Base-by-base conservation (phyloP, 73 alveolate species). In the Paramecium biaurelia region DNA sequence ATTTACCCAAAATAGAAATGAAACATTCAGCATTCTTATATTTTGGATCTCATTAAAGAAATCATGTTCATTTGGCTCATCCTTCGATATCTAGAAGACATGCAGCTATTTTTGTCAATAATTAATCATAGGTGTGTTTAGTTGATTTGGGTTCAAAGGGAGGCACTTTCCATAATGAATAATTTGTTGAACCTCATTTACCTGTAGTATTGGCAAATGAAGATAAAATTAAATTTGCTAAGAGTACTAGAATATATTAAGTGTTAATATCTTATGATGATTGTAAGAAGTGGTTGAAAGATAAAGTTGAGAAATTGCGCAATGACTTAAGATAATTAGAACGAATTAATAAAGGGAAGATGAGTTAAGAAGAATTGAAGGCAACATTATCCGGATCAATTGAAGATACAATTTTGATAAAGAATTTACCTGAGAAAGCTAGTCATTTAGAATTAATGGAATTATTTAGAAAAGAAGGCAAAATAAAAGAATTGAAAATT, bases 21-120 rank as follows among this genome's bases (percentile, higher is more conserved):
- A 95, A 94, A 49, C 90, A 89, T 35, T 82, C 87, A 68, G 79
- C 96, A 5, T 90, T 70, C 72, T 94, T 53, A 47, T 85, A 93
- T n/a, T 85, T 96, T 74, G 98, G 98, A 34, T 93, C 95, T 11
- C 92, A 92, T 68, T 57, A 96, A 26, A 89, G 90, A 47, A 94
- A 95, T 86, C 94, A 93, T 59, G 94, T 96, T 14, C 86, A 94
- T 5, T 72, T 96, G 26, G 92, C 85, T n/a, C 97, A 96, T 93
- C 97, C 96, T 10, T 87, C 97, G 8, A 85, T 96, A 56, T 96
- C 98, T 9, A 89, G 98, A 43, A 84, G 85, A 12, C 98, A 96
- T 79, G 96, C 98, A 11, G 95, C 95, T n/a, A 49, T 96, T 12
- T 49, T 94, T n/a, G 85, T 93, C 12, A 97, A 94, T 35, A 42